These are phyloP conservation scores for Cladochytrium replicatum DNA, from an alignment of 192 early-diverging fungal genomes.

Conservation along the genomic window DNA sequence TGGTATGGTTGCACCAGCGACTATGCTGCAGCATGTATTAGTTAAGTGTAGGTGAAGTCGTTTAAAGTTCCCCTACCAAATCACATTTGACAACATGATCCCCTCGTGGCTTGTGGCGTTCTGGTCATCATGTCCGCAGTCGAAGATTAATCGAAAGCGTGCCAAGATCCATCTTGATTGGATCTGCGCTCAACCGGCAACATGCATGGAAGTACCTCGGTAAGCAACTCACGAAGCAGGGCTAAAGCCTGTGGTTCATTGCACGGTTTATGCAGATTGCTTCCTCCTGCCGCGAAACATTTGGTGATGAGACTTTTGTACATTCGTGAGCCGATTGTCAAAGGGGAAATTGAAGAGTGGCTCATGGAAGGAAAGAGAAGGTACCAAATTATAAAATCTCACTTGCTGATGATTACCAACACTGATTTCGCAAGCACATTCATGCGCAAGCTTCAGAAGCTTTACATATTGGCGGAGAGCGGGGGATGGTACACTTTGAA, in stretches of 20 bases:
- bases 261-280: no score
- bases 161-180: conserved; percentile 59
- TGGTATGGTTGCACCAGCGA: no score
- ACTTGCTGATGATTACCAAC: no score
- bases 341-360: conserved; percentile 60
- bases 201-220: conserved; percentile 87
- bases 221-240: conserved; percentile 11
- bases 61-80: no score
- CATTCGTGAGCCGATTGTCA: conserved; percentile 46
- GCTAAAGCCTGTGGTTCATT: no score
- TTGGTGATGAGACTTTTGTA: conserved; percentile 85
- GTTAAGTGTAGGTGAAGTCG: no score
- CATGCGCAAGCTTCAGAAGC: conserved; percentile 56
- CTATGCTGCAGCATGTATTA: no score
- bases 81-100: no score
- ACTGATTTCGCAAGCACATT: conserved; percentile 46
- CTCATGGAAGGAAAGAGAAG: no score
- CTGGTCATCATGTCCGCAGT: no score
- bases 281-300: conserved; percentile 78
- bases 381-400: no score
- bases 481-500: conserved; percentile 36
- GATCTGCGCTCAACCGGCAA: conserved; percentile 81
- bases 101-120: no score
- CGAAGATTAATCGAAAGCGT: conserved; percentile 49
- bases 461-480: conserved; percentile 55